These are phyloP conservation scores for Solanum hybrid DNA, from an alignment of 305 asterid genomes.

Conservation along the genomic window DNA sequence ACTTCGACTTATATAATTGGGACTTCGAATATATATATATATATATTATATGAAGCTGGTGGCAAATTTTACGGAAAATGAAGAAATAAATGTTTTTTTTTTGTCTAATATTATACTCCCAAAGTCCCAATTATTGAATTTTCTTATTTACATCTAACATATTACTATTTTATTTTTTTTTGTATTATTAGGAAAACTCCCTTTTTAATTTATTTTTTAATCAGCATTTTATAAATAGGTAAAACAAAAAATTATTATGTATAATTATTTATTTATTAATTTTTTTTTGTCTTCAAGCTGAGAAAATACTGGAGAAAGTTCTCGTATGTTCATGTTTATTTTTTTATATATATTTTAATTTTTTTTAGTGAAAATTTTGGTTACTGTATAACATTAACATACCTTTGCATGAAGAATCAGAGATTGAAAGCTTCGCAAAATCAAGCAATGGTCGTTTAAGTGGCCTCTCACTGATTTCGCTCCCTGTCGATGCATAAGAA, in stretches of 20 bases:
- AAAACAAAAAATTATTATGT: not conserved
- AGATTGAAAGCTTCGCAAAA: conserved; percentile 52
- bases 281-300: not conserved
- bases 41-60: not conserved
- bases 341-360: not conserved
- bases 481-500: conserved; percentile 29
- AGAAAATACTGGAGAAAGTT: not conserved
- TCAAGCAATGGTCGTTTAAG: conserved; percentile 55
- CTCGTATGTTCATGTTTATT: not conserved
- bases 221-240: not conserved
- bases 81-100: not conserved
- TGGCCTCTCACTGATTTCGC: conserved; percentile 54
- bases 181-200: not conserved
- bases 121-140: not conserved
- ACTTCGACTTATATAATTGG: not conserved
- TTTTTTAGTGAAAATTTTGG: not conserved
- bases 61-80: not conserved
- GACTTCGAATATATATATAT: not conserved
- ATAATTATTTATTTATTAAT: not conserved
- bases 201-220: not conserved
- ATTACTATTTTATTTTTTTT: too few relatives aligned
- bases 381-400: not conserved
- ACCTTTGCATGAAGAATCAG: conserved; percentile 48
- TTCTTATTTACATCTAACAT: too few relatives aligned
- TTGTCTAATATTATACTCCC: not conserved